Evolutionary conservation across 176 grass and related monocot species (phyloP).

Genomic region (Areca catechu): DNA sequence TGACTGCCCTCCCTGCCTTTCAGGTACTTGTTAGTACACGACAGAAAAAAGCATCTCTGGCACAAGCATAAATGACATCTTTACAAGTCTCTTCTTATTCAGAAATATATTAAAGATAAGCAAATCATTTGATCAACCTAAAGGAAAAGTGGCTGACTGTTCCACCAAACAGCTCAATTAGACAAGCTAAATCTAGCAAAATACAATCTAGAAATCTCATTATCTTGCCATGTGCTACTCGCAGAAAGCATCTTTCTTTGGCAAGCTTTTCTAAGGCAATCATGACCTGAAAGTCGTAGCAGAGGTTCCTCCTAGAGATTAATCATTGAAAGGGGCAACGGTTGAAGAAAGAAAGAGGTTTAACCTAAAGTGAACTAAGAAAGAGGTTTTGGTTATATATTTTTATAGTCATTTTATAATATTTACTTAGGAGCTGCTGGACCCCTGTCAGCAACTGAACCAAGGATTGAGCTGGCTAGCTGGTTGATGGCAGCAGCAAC

Average conservation of each 20-base stretch:
- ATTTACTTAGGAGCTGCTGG: conserved; percentile 16
- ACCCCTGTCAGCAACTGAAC: conserved; percentile 17
- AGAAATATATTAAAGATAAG: too few species aligned
- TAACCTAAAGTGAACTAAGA: too few species aligned
- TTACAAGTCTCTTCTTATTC: background rate
- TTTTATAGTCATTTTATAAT: background rate
- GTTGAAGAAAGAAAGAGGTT: too few species aligned
- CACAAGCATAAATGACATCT: background rate
- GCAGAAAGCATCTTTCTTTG: conserved; percentile 2
- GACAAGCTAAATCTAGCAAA: background rate
- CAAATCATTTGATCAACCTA: too few species aligned
- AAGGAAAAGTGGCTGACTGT: too few species aligned
- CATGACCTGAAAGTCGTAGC: conserved; percentile 9
- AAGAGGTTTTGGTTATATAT: background rate
- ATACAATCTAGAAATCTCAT: too few species aligned
- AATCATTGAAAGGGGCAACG: conserved; percentile 7
- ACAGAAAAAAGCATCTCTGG: conserved; percentile 14
- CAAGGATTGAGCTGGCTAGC: conserved; percentile 24
- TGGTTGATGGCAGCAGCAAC: conserved; percentile 24
- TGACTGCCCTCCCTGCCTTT: background rate
- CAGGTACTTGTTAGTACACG: conserved; percentile 16
- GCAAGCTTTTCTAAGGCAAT: conserved; percentile 1
- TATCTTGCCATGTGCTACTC: background rate
- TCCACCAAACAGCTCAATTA: background rate
- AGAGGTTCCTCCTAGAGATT: conserved; percentile 3